Base-by-base conservation (phyloP, 2,329 filamentous ascomycete genomes). In the Paramyrothecium sp. region DNA sequence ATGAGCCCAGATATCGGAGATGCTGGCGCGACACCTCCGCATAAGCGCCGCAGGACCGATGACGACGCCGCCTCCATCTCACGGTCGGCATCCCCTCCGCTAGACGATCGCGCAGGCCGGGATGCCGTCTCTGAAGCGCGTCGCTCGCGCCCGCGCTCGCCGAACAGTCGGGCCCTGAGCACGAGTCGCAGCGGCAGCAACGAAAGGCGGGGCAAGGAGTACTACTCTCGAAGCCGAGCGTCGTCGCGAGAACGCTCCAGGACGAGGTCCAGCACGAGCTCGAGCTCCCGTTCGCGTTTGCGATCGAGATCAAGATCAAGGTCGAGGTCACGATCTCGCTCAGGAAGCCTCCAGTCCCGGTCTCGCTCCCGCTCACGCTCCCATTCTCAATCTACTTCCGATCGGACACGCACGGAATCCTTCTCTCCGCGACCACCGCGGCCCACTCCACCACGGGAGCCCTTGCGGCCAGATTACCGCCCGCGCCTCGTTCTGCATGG, bases 401-500 rank as follows among this genome's bases (percentile, higher is more conserved):
- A 67, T 51, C 69, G 67, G 47, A 70, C 71, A 41, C 65, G 65
- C 53, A 66, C 68, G 38, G 66, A 70, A 26, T 69, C 67, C n/a
- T 58, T 63, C 56, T 66, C 65, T 1, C 65, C 66, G 3, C 51
- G 44, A 44, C 65, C 59, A 50, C 63, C 59, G 54, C 67, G 65
- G 30, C 69, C 74, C 13, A 69, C 75, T 7, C 74, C 72, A 56
- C 76, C 75, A 13, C 73, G 70, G 22, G 81, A 86, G 59, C 83
- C 85, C 3, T 78, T 80, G 21, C 75, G 74, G 22, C 82, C 92
- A 17, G 81, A 89, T 69, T 96, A 92, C 76, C 82, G 78, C 47
- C 83, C 87, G 34, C 85, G 86, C 54, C 83, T 93, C 61, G 82
- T 89, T 20, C 81, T 97, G 20, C 84, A 81, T 59, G 93, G 92